Percentiles rank a stretch among this genome's conserved stretches.
Conservation (phyloP, 805 yeast genomes). For the Metschnikowia anglica region DNA sequence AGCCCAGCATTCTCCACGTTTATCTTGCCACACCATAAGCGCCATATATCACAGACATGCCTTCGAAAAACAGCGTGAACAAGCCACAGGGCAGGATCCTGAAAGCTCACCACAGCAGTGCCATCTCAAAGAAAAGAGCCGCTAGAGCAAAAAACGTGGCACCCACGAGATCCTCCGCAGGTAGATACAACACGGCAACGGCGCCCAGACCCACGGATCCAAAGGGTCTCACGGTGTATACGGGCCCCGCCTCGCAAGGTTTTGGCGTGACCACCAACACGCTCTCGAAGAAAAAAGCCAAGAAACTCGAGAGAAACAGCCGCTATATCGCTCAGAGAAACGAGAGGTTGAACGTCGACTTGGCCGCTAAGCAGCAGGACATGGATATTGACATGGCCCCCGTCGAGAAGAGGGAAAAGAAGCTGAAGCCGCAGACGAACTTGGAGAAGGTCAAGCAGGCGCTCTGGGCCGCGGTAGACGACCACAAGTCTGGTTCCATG, state of each 20-base stretch:
- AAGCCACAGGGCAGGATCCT: constrained; percentile 66
- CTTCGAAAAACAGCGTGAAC: constrained; percentile 78
- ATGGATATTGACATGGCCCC: constrained; percentile 51
- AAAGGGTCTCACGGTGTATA: constrained; percentile 45
- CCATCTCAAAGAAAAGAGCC: constrained; percentile 56
- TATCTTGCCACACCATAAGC: neutral
- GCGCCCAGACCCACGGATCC: constrained; percentile 37
- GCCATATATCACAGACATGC: too few relatives aligned
- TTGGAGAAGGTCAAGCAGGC: constrained; percentile 59
- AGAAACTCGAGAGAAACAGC: constrained; percentile 77
- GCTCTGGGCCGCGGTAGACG: constrained; percentile 71
- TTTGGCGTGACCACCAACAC: constrained; percentile 53
- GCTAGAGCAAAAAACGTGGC: constrained; percentile 42
- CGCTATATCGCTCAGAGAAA: constrained; percentile 64
- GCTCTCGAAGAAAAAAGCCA: constrained; percentile 72
- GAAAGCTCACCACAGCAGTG: constrained; percentile 49
- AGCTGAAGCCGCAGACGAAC: constrained; percentile 26
- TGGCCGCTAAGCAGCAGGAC: constrained; percentile 45
- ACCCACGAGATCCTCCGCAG: constrained; percentile 47
- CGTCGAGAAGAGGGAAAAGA: constrained; percentile 21
- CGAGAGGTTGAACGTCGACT: constrained; percentile 47
- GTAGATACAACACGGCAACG: constrained; percentile 35
- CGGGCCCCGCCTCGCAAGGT: constrained; percentile 31
- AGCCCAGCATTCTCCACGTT: too few relatives aligned
- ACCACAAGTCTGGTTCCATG: constrained; percentile 47